Base-by-base conservation (phyloP, 2,329 filamentous ascomycete genomes). In the Fusarium praegraminearum region DNA sequence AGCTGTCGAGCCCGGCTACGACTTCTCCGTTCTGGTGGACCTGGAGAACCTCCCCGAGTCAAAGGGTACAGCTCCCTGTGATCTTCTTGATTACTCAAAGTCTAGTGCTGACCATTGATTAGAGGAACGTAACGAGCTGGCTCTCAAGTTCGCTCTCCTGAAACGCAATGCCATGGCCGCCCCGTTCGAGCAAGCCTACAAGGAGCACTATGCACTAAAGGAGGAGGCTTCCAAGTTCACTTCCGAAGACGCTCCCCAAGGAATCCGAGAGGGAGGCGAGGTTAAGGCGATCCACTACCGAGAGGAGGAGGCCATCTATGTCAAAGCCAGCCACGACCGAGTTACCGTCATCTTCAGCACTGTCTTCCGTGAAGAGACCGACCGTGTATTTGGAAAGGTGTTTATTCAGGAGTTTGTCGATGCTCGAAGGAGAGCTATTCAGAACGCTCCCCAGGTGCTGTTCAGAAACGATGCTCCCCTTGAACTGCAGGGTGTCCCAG, bases 261-360 rank as follows among this genome's bases (percentile, higher is more conserved):
- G 94, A 67, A 86, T 98, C 32, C 85, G 86, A 71, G 96, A 98
- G 81, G 95, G 96, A 52, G 94, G 95, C 60, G 90, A 96, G 73
- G 91, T 98, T 63, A 97, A 97, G 87, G 90, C 95, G 4, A 97
- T 99, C 75, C 95, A 98, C 81, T 99, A 99, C 83, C 92, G 96
- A 59, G 97, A 99, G 77, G 94, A 98, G 84, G 96, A 99, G 81
- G 94, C 96, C 54, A 98, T 99, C 78, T 99, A 97, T 81, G 91
- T 99, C 84, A 98, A 99, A 84, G 95, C 96, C 67, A 97, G 93
- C 80, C 92, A 97, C 83, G 96, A 99, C 80, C 90, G 96, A 76
- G 96, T 99, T 54, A 99, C 97, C 1, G 94, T 99, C 76, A 99
- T 99, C 77, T 99, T 99, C 86, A 97, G 94, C 82, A 99, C 96